Evolutionary conservation across 2,329 filamentous ascomycete genomes (phyloP).

Genomic region (Sporothrix variecibatus): DNA sequence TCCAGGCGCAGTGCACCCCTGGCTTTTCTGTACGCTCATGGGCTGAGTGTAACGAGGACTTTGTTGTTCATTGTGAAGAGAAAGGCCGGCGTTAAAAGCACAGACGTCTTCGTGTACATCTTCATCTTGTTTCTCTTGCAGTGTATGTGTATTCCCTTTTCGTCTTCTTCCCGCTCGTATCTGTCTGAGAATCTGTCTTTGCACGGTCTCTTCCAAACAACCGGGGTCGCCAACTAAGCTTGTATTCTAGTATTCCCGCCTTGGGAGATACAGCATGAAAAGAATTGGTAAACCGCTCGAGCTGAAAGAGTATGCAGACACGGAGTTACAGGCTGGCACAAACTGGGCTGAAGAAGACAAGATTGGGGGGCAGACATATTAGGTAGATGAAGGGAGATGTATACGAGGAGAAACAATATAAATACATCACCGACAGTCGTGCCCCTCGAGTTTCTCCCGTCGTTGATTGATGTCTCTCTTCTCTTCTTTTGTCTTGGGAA

Average conservation of each 20-base stretch:
- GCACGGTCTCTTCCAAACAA: not conserved
- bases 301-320: constrained; percentile 5
- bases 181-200: not conserved
- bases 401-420: not conserved
- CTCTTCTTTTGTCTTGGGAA: not conserved
- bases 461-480: not conserved
- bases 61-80: not conserved
- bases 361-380: not conserved
- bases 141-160: not conserved
- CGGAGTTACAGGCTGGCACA: not conserved
- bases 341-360: not conserved
- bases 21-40: not conserved
- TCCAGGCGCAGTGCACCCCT: not conserved
- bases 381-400: not conserved
- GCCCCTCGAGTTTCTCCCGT: not conserved
- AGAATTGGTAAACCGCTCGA: not conserved
- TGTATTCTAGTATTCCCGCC: not conserved
- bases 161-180: not conserved
- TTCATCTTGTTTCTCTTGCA: not conserved
- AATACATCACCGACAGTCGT: not conserved
- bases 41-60: constrained; percentile 3
- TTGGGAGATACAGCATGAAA: not conserved
- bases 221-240: not conserved
- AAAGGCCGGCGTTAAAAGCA: not conserved
- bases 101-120: not conserved